These are phyloP conservation scores for Psidium guajava DNA, from an alignment of 345 rosid species.

Conservation along the genomic window DNA sequence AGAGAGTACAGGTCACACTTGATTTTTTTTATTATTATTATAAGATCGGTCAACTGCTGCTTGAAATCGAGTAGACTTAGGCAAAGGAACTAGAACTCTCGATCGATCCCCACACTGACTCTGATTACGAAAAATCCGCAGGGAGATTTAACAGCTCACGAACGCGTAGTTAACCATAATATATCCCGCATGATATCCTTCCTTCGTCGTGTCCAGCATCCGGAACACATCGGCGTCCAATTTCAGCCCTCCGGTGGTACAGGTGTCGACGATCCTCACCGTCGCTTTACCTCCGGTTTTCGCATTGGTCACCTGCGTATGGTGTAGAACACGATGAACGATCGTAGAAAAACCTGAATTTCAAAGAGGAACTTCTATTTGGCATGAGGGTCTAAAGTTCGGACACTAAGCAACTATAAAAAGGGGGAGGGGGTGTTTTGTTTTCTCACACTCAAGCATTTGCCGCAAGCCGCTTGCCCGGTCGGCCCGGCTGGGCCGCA, in stretches of 20 bases:
- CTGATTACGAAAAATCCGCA: not conserved
- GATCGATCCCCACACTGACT: not conserved
- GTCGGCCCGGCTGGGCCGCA: conserved; percentile 43
- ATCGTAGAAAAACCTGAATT: not conserved
- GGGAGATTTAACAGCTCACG: conserved; percentile 15
- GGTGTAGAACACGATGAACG: not conserved
- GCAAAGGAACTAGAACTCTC: not conserved
- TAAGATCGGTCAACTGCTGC: not conserved
- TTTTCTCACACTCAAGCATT: not conserved
- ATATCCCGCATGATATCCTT: conserved; percentile 23
- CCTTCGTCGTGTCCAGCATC: conserved; percentile 27
- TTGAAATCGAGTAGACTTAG: not conserved
- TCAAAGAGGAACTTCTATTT: not conserved
- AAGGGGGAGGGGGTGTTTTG: not conserved
- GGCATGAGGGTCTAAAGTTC: not conserved
- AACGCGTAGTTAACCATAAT: conserved; percentile 34
- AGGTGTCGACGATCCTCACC: conserved; percentile 47
- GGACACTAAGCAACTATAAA: not conserved
- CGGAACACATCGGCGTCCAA: conserved; percentile 27
- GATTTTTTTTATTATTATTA: not conserved
- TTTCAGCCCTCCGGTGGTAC: conserved; percentile 44
- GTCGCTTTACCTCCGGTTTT: conserved; percentile 23
- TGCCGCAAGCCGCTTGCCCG: not conserved
- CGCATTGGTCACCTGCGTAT: conserved; percentile 33
- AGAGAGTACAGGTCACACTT: not conserved